Conservation (phyloP, 2,329 filamentous ascomycete species). For the Aulographum hederae region DNA sequence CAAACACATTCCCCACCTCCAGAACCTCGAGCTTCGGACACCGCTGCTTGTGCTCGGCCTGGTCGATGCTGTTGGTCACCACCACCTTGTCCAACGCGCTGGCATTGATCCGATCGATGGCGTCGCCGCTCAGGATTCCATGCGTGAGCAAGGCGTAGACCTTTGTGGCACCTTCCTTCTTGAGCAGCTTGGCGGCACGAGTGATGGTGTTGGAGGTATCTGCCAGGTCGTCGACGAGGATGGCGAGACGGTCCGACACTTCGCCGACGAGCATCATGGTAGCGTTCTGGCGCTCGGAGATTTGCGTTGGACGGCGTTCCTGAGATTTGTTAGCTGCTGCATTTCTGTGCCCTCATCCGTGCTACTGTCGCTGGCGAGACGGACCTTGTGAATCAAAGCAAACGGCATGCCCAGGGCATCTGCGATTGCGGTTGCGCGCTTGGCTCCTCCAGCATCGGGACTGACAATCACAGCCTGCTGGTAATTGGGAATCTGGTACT, state of each 20-base stretch:
- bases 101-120: conserved; percentile 83
- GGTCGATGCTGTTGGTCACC: conserved; percentile 89
- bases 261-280: conserved; percentile 93
- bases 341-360: background rate
- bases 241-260: conserved; percentile 62
- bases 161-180: conserved; percentile 74
- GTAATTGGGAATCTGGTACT: conserved; percentile 68
- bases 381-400: conserved; percentile 85
- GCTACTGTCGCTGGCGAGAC: too few species aligned
- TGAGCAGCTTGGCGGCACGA: conserved; percentile 85
- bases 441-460: conserved; percentile 90
- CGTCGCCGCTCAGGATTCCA: conserved; percentile 86
- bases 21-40: conserved; percentile 85
- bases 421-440: conserved; percentile 87
- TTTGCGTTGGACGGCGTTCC: conserved; percentile 78
- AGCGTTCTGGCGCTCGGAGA: conserved; percentile 60
- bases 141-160: conserved; percentile 91
- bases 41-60: conserved; percentile 56
- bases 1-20: conserved; percentile 77
- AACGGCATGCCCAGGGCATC: conserved; percentile 89
- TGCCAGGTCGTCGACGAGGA: conserved; percentile 83
- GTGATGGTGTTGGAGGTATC: conserved; percentile 98
- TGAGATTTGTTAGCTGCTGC: conserved; percentile 16
- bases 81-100: conserved; percentile 85
- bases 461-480: conserved; percentile 83